A percentile compares a stretch with the other conserved stretches of the same genome.
Evolutionary conservation across 768 basidiomycete genomes (phyloP).

Genomic region (Amanita pseudoporphyria): DNA sequence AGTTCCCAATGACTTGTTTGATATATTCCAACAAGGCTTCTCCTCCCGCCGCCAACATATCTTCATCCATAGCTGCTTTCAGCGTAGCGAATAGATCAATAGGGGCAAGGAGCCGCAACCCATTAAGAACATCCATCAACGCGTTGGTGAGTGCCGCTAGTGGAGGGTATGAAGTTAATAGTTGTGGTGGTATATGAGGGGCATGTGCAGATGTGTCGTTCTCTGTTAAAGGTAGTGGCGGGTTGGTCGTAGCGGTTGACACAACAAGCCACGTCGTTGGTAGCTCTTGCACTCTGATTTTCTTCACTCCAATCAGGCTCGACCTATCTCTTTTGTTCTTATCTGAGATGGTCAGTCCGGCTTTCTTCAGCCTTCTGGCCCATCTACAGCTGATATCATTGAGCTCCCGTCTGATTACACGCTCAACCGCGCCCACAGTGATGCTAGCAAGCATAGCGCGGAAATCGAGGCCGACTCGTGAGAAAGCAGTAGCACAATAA

Average conservation of each 20-base stretch:
- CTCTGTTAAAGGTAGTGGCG: slow-evolving; percentile 3
- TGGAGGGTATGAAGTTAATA: slow-evolving; percentile 65
- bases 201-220: slow-evolving; percentile 11
- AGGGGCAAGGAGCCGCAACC: slow-evolving; percentile 74
- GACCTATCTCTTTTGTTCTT: slow-evolving; percentile 7
- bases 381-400: slow-evolving; percentile 30
- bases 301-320: slow-evolving; percentile 4
- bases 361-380: slow-evolving; percentile 16
- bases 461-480: slow-evolving; percentile 91
- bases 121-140: slow-evolving; percentile 65
- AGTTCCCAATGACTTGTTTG: slow-evolving; percentile 16
- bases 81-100: slow-evolving; percentile 45
- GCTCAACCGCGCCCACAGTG: slow-evolving; percentile 54
- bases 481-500: slow-evolving; percentile 87
- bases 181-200: slow-evolving; percentile 60
- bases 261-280: slow-evolving; percentile 47
- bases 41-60: slow-evolving; percentile 36
- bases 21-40: slow-evolving; percentile 37
- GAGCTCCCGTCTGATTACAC: slow-evolving; percentile 46
- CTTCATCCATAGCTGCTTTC: slow-evolving; percentile 35
- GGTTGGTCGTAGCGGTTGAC: slow-evolving; percentile 15
- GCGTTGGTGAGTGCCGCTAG: slow-evolving; percentile 68
- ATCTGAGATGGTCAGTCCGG: not conserved
- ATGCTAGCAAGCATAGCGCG: slow-evolving; percentile 54
- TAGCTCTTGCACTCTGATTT: slow-evolving; percentile 4